Conservation (phyloP, 345 rosid species). For the Eucalyptus sp. region DNA sequence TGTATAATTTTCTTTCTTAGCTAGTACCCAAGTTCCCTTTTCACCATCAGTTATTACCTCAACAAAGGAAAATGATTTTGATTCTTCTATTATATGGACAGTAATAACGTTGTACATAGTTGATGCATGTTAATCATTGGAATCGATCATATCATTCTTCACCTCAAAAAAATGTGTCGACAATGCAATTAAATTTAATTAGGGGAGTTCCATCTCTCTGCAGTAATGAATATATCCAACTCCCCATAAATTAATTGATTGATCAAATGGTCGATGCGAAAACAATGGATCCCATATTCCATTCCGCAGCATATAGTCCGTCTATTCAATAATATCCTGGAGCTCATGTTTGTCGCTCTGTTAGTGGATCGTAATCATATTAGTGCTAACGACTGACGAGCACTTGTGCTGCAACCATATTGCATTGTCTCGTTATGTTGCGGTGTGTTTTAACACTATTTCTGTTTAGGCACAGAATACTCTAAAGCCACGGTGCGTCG, state of each 20-base stretch:
- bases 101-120: neutral
- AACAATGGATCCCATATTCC: neutral
- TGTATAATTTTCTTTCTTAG: neutral
- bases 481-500: no score
- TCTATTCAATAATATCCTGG: neutral
- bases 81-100: neutral
- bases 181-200: neutral
- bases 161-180: neutral
- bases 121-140: neutral
- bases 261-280: neutral
- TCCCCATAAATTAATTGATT: neutral
- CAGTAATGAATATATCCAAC: neutral
- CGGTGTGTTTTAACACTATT: no score
- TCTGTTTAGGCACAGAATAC: no score
- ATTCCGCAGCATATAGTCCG: neutral
- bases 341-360: neutral
- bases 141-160: neutral
- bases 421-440: no score
- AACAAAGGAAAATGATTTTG: neutral
- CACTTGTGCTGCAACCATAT: no score
- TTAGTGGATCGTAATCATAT: neutral
- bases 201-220: neutral
- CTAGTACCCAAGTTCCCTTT: neutral
- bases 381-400: neutral
- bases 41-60: neutral